Base-by-base conservation (phyloP, 1,139 yeast genomes). In the Arxiozyma slooffiae region DNA sequence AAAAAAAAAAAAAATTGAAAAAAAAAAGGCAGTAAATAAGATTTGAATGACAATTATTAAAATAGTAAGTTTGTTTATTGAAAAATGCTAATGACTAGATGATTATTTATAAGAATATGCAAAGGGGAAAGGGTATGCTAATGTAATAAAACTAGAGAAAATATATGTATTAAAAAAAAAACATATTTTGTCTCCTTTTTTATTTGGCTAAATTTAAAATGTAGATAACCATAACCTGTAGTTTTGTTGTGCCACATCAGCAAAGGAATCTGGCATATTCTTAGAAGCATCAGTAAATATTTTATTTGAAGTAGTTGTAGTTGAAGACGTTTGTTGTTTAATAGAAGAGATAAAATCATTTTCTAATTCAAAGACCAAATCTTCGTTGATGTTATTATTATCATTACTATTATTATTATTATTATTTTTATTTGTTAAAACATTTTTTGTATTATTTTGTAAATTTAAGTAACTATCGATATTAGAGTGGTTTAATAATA, bases 221-320 rank as follows among this genome's bases (percentile, higher is more conserved):
- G 59, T 52, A 36, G 59, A 52, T 30, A 60, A 48, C 64, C 64
- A 60, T 34, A 60, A 48, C 52, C 59, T 56, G 55, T 60, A 60
- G 52, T 60, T 60, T 48, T 60, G 61, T 48, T 59, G 63, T n/a
- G 64, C 62, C 18, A 55, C 59, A 48, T 59, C 55, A 36, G 58
- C 59, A 30, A 60, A 59, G 36, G 50, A 52, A 46, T 56, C 55
- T 34, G 36, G 46, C 11, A 24, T 41, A 18, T 36, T 24, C 17
- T 44, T 37, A 22, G 14, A 44, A 26, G 18, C 37, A 16, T 30
- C 26, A 11, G 3, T 39, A 44, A n/a, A 11, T 23, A 20, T 26
- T 18, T 38, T 7, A 16, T 34, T 39, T 30, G n/a, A 30, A 30
- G n/a, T n/a, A n/a, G 11, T 30, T 30, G 36, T 11, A 2, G n/a